phyloP scores from a whole-genome alignment of 2,329 filamentous ascomycete genomes.

The Neonectria sp. region DNA sequence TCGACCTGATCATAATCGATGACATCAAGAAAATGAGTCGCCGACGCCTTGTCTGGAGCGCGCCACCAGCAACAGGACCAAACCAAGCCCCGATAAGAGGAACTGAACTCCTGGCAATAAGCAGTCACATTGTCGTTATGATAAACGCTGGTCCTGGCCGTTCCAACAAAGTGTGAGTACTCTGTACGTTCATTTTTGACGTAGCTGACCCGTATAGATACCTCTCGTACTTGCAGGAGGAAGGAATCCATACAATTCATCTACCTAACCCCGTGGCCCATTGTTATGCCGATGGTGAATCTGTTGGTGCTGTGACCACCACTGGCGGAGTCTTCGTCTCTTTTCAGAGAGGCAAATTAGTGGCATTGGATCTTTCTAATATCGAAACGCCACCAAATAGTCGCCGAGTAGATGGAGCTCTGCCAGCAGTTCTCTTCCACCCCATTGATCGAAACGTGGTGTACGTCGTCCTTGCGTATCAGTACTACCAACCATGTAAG shows the following conservation, averaged over 20 bases:
- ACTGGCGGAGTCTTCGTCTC: constrained; percentile 42
- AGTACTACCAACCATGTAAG: constrained; percentile 22
- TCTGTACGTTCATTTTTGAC: neutral
- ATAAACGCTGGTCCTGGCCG: neutral
- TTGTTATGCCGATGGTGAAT: constrained; percentile 39
- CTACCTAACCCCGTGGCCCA: constrained; percentile 36
- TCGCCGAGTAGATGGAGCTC: constrained; percentile 17
- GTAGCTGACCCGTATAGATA: constrained; percentile 28
- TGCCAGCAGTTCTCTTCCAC: constrained; percentile 43
- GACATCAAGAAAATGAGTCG: constrained; percentile 41
- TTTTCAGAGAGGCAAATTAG: constrained; percentile 37
- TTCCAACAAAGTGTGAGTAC: constrained; percentile 29
- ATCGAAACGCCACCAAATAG: constrained; percentile 19
- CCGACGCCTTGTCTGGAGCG: constrained; percentile 35
- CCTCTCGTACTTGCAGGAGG: constrained; percentile 38
- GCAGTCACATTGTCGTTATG: neutral
- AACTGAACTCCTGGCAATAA: constrained; percentile 10
- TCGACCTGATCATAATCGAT: constrained; percentile 43
- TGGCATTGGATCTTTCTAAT: constrained; percentile 33
- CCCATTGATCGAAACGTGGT: constrained; percentile 35
- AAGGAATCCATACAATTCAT: constrained; percentile 37
- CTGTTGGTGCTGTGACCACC: constrained; percentile 39
- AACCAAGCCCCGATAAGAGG: constrained; percentile 31
- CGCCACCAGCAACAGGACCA: neutral
- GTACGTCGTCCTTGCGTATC: constrained; percentile 35